phyloP scores from a whole-genome alignment of 176 grass and related monocot genomes.

The Cenchrus fungigraminus region DNA sequence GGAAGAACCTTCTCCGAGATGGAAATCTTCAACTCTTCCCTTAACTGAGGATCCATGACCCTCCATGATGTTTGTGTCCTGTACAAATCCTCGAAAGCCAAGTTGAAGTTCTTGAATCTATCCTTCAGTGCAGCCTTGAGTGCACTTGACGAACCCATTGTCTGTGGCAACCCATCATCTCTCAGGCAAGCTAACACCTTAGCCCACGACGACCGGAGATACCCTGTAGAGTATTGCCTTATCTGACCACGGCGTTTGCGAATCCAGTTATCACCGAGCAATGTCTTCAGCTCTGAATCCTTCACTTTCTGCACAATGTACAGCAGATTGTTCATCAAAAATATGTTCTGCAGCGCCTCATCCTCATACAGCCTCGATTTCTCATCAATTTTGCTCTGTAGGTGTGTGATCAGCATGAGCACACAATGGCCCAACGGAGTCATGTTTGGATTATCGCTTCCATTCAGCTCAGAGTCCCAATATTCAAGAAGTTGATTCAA shows the following conservation, averaged over 20 bases:
- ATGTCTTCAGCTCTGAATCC: conserved; percentile 78
- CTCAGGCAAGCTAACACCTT: conserved; percentile 80
- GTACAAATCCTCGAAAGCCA: conserved; percentile 83
- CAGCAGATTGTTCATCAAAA: conserved; percentile 93
- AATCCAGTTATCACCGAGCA: conserved; percentile 94
- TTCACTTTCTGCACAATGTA: conserved; percentile 95
- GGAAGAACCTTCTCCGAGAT: conserved; percentile 78
- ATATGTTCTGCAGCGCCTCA: conserved; percentile 83
- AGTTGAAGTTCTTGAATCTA: conserved; percentile 94
- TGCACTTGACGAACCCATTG: conserved; percentile 52
- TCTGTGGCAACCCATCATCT: conserved; percentile 76
- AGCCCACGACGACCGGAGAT: conserved; percentile 85
- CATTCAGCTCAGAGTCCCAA: conserved; percentile 37
- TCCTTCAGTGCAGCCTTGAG: conserved; percentile 76
- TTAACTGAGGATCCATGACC: conserved; percentile 82
- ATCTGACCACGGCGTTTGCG: conserved; percentile 79
- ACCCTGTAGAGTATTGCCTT: conserved; percentile 76
- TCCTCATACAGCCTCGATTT: conserved; percentile 84
- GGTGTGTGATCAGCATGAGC: conserved; percentile 73
- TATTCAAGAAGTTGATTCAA: conserved; percentile 69
- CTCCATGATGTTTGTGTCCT: conserved; percentile 81
- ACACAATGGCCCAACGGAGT: conserved; percentile 67
- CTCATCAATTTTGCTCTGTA: conserved; percentile 78
- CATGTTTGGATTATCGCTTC: conserved; percentile 52
- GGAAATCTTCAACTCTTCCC: conserved; percentile 86